Evolutionary conservation across 345 rosid species (phyloP), one percentile per base, ranked within the genome.

Genomic region (Lepidium africanum): DNA sequence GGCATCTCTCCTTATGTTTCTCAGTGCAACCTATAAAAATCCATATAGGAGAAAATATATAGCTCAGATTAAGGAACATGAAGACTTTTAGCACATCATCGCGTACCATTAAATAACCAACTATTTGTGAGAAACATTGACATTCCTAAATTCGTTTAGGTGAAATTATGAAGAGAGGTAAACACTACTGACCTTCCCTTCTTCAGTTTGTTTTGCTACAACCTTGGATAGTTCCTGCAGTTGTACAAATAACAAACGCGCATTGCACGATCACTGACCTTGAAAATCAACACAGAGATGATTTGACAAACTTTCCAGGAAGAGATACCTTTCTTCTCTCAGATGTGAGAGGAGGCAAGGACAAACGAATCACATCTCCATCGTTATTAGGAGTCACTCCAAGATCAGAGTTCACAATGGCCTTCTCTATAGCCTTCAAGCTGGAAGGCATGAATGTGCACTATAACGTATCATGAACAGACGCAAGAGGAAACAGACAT

Each of bases 1-100:
- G 42, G 88, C 94, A 70, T 93, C 98, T 78, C 97, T 87, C 83
- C 98, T 81, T 72, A 93, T 86, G 81, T 90, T 93, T 73, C 98
- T 85, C 77, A 93, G 39, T 32, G 98, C 97, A 65, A 90, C 96
- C 97, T 93, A 60, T 33, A 74, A 71, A 60, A 53, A 32, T 43
- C 9, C 52, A 58, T 65, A 23, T 49, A 19, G 49, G 48, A 32
- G 63, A 33, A 69, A 32, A 33, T 7, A 19, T 25, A 3, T 10
- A 3, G 42, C 0, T 15, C 53, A 13, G n/a, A 67, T 59, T 17
- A 57, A 67, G 47, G 15, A 42, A 59, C 59, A 36, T 5, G 35
- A 52, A 52, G 49, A 15, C 33, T 23, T 36, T 12, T 2, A 21
- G 10, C 4, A 17, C 9, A 57, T 15, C 30, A 11, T 12, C 59